Evolutionary conservation across 768 basidiomycete genomes (phyloP).

Genomic region (Coprinellus micaceus): DNA sequence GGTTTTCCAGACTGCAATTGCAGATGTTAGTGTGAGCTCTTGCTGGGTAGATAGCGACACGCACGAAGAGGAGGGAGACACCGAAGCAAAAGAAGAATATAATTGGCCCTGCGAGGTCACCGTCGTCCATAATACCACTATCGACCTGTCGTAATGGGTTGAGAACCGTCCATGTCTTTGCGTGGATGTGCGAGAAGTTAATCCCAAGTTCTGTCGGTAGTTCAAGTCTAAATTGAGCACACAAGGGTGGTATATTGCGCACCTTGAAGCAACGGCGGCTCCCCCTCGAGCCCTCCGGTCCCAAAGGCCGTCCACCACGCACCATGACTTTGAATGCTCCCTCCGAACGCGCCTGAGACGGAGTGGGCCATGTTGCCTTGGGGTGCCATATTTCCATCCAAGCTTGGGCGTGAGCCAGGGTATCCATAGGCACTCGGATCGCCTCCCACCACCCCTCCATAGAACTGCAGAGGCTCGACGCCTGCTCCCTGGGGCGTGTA

Average conservation of each 20-base stretch:
- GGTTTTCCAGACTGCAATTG: slow-evolving; percentile 85
- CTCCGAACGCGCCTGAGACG: slow-evolving; percentile 47
- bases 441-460: slow-evolving; percentile 45
- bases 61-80: slow-evolving; percentile 84
- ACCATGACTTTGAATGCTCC: slow-evolving; percentile 71
- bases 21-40: neutral
- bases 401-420: slow-evolving; percentile 66
- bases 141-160: slow-evolving; percentile 85
- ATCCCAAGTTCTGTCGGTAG: slow-evolving; percentile 80
- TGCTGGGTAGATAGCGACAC: slow-evolving; percentile 28
- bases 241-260: slow-evolving; percentile 16
- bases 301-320: slow-evolving; percentile 97
- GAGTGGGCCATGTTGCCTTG: slow-evolving; percentile 52
- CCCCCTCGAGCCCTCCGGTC: slow-evolving; percentile 92
- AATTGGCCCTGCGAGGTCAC: slow-evolving; percentile 93
- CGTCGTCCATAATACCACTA: slow-evolving; percentile 97
- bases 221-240: neutral
- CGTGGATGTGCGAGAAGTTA: slow-evolving; percentile 93
- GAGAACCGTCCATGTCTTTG: slow-evolving; percentile 91
- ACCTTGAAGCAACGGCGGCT: slow-evolving; percentile 95
- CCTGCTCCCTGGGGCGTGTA: slow-evolving; percentile 43
- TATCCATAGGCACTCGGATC: slow-evolving; percentile 56
- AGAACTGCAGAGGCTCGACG: slow-evolving; percentile 73
- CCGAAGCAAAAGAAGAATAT: slow-evolving; percentile 95
- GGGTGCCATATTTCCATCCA: slow-evolving; percentile 63